Evolutionary conservation across 768 basidiomycete species (phyloP), one percentile per base, ranked within the genome.

Genomic region (Macrolepiota fuliginosa): DNA sequence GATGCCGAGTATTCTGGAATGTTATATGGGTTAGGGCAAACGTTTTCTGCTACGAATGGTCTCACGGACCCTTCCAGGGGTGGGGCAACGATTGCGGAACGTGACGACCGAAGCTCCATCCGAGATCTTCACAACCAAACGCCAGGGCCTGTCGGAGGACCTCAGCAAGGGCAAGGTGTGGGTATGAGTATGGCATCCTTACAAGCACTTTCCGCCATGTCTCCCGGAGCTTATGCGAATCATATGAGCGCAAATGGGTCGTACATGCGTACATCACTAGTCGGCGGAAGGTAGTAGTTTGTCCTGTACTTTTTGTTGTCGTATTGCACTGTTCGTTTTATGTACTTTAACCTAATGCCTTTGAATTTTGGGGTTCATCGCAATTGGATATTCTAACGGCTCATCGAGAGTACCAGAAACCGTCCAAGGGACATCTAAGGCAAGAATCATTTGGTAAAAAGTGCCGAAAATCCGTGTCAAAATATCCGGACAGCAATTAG

Each of bases 1-100:
- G 90, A 95, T 61, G 76, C 70, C 1, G 89, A 92, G 69, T 92
- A 88, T 72, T 91, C 88, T 61, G 90, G 90, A 56, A 91, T 91
- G 69, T 81, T 94, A 1, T 94, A 91, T 68, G 91, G 91, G 0
- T 84, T 94, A 40, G 91, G 91, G 2, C 87, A 89, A 71, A 92
- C 91, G 15, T 91, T 90, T 73, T 81, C 86, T 11, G 75, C 79
- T 19, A 76, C 82, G 24, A 91, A 91, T 63, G 89, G 89, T 13
- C 78, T 88, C 49, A 77, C 83, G 11, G 89, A 90, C 69, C 80
- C 80, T 1, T 81, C 81, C 19, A 78, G 90, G 53, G 88, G 89
- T 22, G 89, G 89, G 2, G 87, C 88, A 47, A 92, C 91, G n/a
- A 86, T 91, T 51, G 90, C 90, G 25, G 90, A 92, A 73, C 80